Evolutionary conservation across 129 eudicot genomes (phyloP), one percentile per base, ranked within the genome.

Genomic region (Tagetes erecta): DNA sequence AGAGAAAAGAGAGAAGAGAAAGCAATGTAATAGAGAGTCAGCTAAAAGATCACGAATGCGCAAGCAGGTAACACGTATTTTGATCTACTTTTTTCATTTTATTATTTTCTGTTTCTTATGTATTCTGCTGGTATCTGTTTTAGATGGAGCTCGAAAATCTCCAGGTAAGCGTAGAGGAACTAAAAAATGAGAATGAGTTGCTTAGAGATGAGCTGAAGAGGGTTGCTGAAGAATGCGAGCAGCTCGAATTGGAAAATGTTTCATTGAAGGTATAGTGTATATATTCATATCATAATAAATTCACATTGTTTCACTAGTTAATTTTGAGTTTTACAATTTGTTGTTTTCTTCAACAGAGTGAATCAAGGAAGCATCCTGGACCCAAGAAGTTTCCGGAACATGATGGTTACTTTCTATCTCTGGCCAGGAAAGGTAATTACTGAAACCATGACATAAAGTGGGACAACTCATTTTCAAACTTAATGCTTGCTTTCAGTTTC

Each of bases 341-440:
- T 40, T 36, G 6, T 36, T 64, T 64, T n/a, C 27, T 45, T 13
- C 30, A 38, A 64, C 68, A 64, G 68, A 31, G 27, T 64, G 68
- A 64, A 37, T 35, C 5, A 12, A 10, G 47, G 47, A 64, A 38
- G 49, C 46, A 36, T 37, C 3, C 13, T 63, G 68, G 37, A 63
- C 20, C 3, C 12, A 8, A 14, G 34, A 14, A 52, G 4, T 0
- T 52, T 0, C 59, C 8, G 2, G 59, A 14, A n/a, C 33, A n/a
- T 53, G 31, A 14, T 53, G 34, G 6, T 53, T 30, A 64, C 39
- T 10, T 12, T 12, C 30, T 8, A 13, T 37, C 68, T 38, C 47
- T 37, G 11, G 47, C 3, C 5, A 39, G n/a, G 11, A 9, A 38
- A 64, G 49, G 44, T 64, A 40, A 38, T 13, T 36, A 11, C 12